Percentiles rank a stretch among this genome's conserved stretches.
Evolutionary conservation across 305 asterid genomes (phyloP).

Genomic region (Fraxinus xanthoxyloides): DNA sequence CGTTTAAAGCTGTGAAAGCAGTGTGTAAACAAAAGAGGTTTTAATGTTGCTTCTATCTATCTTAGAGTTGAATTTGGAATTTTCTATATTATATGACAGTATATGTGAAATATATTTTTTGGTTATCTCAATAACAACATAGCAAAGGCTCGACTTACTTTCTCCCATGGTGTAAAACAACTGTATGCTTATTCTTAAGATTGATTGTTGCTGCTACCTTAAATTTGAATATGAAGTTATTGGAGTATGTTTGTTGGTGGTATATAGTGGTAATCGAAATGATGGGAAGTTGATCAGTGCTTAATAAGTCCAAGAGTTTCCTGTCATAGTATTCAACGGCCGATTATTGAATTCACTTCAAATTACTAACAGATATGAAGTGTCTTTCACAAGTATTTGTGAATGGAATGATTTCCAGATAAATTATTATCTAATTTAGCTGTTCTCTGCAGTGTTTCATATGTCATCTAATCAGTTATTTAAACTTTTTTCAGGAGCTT

Average conservation of each 20-base stretch:
- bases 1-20: neutral
- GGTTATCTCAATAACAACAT: neutral
- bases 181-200: neutral
- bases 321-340: neutral
- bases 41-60: neutral
- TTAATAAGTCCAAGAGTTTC: neutral
- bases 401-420: neutral
- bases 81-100: neutral
- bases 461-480: constrained; percentile 13
- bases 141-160: neutral
- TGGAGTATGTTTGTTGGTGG: neutral
- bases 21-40: neutral
- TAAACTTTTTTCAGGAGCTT: constrained; percentile 66
- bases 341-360: neutral
- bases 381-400: neutral
- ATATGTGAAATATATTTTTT: neutral
- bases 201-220: neutral
- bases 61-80: neutral
- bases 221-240: neutral
- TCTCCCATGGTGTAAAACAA: neutral
- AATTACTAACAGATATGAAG: neutral
- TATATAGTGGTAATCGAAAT: neutral
- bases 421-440: neutral
- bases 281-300: neutral
- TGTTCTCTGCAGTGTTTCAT: neutral